phyloP scores from a whole-genome alignment of 192 early-diverging fungal species.

The Podila clonocystis region DNA sequence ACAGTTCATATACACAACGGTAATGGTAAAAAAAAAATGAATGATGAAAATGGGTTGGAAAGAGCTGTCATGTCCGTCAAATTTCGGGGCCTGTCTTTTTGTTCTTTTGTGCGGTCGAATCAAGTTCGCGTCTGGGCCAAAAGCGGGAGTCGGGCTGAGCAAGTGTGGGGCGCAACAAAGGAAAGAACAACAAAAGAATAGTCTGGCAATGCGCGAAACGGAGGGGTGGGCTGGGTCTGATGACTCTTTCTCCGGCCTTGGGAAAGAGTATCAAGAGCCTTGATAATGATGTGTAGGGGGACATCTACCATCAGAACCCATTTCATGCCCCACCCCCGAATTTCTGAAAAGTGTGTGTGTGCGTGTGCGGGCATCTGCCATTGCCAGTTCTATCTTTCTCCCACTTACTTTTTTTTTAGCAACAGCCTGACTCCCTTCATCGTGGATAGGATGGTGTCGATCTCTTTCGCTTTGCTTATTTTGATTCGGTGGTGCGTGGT shows the following conservation, averaged over 20 bases:
- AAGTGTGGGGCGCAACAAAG: background rate
- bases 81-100: constrained; percentile 47
- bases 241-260: constrained; percentile 44
- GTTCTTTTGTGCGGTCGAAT: constrained; percentile 11
- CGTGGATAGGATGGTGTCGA: background rate
- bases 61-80: constrained; percentile 52
- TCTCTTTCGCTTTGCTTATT: background rate
- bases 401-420: background rate
- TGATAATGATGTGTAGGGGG: constrained; percentile 22
- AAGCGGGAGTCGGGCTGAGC: constrained; percentile 35
- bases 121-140: constrained; percentile 5
- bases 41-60: constrained; percentile 27
- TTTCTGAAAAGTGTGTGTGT: background rate
- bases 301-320: constrained; percentile 2
- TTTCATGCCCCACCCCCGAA: background rate
- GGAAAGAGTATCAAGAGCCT: constrained; percentile 46
- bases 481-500: constrained; percentile 1
- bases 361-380: background rate
- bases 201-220: background rate
- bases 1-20: background rate
- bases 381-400: background rate
- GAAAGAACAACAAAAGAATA: constrained; percentile 7
- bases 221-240: background rate
- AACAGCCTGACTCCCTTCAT: constrained; percentile 2
- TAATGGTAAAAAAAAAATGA: background rate